Percentiles rank a stretch among this genome's conserved stretches.
These are phyloP conservation scores for Alternaria brassicicola DNA, from an alignment of 2,329 filamentous ascomycete genomes.

Conservation along the genomic window DNA sequence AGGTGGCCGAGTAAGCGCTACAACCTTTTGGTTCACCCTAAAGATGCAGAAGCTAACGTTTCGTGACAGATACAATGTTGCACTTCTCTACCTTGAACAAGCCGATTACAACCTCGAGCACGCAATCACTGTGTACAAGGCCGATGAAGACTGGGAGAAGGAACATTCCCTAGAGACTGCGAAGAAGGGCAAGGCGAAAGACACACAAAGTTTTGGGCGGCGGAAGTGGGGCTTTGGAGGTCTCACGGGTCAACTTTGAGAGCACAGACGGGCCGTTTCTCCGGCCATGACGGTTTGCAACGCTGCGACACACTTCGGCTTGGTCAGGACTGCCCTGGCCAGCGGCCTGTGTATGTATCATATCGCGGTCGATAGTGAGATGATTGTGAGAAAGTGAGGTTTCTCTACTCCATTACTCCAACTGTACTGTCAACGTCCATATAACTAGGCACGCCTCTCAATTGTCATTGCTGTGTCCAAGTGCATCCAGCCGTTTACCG, in stretches of 20 bases:
- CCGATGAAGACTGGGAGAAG: slow-evolving; percentile 78
- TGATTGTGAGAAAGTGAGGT: not conserved
- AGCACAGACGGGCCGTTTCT: slow-evolving; percentile 7
- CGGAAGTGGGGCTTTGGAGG: slow-evolving; percentile 47
- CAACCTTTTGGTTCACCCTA: not conserved
- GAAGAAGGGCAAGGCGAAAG: slow-evolving; percentile 53
- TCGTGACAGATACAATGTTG: slow-evolving; percentile 66
- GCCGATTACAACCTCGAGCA: slow-evolving; percentile 68
- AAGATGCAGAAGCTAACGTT: slow-evolving; percentile 45
- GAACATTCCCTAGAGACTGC: slow-evolving; percentile 64
- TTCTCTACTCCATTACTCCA: not conserved
- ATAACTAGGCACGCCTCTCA: not conserved
- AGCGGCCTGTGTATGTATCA: not conserved
- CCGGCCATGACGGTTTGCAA: not conserved
- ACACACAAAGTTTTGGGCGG: slow-evolving; percentile 29
- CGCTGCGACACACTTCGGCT: not conserved
- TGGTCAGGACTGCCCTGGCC: not conserved
- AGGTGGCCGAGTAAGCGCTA: slow-evolving; percentile 71
- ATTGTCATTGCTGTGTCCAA: not conserved
- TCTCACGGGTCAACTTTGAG: slow-evolving; percentile 46
- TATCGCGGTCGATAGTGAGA: not conserved
- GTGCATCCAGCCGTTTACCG: not conserved
- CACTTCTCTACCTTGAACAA: slow-evolving; percentile 76
- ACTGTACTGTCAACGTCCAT: not conserved
- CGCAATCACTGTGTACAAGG: slow-evolving; percentile 68